Evolutionary conservation across 305 asterid species (phyloP).

Genomic region (Solanum hybrid): DNA sequence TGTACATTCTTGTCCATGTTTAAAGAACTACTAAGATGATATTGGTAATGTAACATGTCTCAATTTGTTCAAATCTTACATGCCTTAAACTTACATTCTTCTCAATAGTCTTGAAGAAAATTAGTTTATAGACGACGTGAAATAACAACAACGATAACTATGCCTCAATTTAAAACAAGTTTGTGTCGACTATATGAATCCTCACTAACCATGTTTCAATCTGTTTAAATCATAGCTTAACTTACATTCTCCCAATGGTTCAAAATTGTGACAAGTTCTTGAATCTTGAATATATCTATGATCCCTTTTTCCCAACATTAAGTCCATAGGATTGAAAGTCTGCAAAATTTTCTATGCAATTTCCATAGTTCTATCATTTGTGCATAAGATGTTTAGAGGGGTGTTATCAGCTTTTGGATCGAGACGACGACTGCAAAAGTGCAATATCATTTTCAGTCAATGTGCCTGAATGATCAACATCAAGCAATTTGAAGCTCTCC

Average conservation of each 20-base stretch:
- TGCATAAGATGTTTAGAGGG: not conserved
- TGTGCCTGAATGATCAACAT: conserved; percentile 66
- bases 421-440: conserved; percentile 1
- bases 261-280: not conserved
- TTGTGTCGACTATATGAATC: not conserved
- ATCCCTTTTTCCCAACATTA: not conserved
- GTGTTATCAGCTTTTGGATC: not conserved
- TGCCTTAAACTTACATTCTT: not conserved
- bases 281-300: not conserved
- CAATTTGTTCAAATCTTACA: not conserved
- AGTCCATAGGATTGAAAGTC: not conserved
- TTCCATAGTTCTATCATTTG: not conserved
- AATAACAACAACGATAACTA: not conserved
- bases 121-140: not conserved
- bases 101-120: not conserved
- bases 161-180: not conserved
- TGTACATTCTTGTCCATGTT: not conserved
- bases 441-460: conserved; percentile 45
- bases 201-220: not conserved
- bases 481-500: conserved; percentile 53
- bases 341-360: not conserved
- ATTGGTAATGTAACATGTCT: not conserved
- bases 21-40: not conserved
- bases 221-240: not conserved
- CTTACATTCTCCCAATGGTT: not conserved